phyloP scores from a whole-genome alignment of 495 filamentous ascomycete species.

The Aspergillus panamensis region DNA sequence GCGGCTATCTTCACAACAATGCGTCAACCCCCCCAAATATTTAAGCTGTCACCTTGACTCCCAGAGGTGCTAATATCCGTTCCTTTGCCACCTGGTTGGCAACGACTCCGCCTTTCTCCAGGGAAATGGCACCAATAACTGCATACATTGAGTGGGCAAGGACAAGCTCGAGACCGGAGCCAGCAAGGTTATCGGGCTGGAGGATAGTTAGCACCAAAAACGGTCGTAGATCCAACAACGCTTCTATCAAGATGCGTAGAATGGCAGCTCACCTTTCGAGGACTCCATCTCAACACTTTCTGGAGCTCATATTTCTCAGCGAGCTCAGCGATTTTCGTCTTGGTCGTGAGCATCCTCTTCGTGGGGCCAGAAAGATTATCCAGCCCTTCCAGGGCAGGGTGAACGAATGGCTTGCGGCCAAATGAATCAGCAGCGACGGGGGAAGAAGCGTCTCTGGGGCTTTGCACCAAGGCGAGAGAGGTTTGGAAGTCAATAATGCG shows the following conservation, averaged over 20 bases:
- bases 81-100: slow-evolving; percentile 73
- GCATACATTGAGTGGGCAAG: slow-evolving; percentile 75
- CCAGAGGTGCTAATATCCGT: slow-evolving; percentile 62
- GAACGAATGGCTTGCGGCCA: slow-evolving; percentile 63
- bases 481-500: slow-evolving; percentile 76
- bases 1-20: slow-evolving; percentile 27
- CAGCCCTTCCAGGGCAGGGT: slow-evolving; percentile 69
- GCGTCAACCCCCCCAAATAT: slow-evolving; percentile 11
- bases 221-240: not conserved
- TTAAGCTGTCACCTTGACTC: slow-evolving; percentile 36
- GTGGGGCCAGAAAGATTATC: slow-evolving; percentile 59
- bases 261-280: slow-evolving; percentile 60
- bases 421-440: slow-evolving; percentile 30
- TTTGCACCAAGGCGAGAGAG: slow-evolving; percentile 65
- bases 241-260: not conserved
- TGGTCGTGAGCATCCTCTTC: slow-evolving; percentile 53
- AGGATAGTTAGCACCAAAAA: not conserved
- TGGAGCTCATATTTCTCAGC: slow-evolving; percentile 65
- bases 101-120: slow-evolving; percentile 77
- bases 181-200: slow-evolving; percentile 65
- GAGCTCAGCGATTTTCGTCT: slow-evolving; percentile 59
- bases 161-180: slow-evolving; percentile 69
- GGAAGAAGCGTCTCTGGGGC: slow-evolving; percentile 25
- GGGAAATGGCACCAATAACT: slow-evolving; percentile 78
- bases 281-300: slow-evolving; percentile 82